Evolutionary conservation across 1,284 basidiomycete species (phyloP), one percentile per base, ranked within the genome.

Genomic region (Cutaneotrichosporon curvatum): DNA sequence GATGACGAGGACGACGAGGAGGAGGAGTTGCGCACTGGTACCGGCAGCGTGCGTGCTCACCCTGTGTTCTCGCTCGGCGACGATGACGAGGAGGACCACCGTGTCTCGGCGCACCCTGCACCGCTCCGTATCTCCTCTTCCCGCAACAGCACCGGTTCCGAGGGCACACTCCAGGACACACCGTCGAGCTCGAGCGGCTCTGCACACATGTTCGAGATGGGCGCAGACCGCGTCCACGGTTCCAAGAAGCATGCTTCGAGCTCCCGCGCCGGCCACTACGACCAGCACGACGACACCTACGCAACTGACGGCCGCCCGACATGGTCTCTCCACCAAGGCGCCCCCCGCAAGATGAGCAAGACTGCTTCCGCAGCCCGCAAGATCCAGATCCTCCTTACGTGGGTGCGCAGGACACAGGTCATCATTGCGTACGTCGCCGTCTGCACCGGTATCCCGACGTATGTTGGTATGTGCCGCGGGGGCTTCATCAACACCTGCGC

Each of bases 401-500:
- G 55, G 59, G 33, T 63, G 10, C 59, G 65, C 40, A 52, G 65
- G 40, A 55, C 50, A 7, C 65, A 66, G 47, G 56, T 66, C 10
- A 54, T 68, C 28, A 20, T 68, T 40, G 65, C 63, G 7, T 68
- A 68, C 47, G 60, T 65, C 16, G 51, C 51, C n/a, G 44, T 65
- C n/a, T 36, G 63, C 37, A 52, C 59, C 12, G 66, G 61, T 12
- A 50, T 68, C 18, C 49, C 54, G 14, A 52, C 49, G 3, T 68
- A 68, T 43, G 60, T 62, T 14, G 64, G 48, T 50, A 70, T 65
- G 63, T 56, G 54, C 46, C 58, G 58, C 38, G 55, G 51, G 3
- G 80, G 77, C 54, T 85, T 82, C 61, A 60, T 83, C 51, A 91
- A 90, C 60, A 82, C 80, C 0, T 96, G 91, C 59, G 76, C 91